Evolutionary conservation across 345 rosid species (phyloP), one percentile per base, ranked within the genome.

Genomic region (Corchorus olitorius): DNA sequence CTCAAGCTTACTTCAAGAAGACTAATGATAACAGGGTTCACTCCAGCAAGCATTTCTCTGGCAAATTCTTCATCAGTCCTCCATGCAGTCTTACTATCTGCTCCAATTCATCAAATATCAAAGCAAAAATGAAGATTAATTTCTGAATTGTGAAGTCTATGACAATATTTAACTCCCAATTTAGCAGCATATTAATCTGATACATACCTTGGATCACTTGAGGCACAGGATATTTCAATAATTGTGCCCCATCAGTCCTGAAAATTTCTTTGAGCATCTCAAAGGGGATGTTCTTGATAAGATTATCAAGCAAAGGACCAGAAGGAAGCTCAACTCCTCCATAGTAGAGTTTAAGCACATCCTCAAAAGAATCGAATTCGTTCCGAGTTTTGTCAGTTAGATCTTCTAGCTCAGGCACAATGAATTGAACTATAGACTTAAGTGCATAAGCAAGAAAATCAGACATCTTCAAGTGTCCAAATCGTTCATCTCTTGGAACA

Each of bases 21-120:
- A 65, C 88, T 78, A 71, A 93, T 90, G 22, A 81, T 72, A 59
- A 89, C 83, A 41, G 93, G 93, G 77, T 93, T 88, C 12, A 87
- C 74, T 0, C 96, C 98, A 61, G 97, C 94, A 27, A 92, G 83
- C 98, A 94, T 92, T 84, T 94, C 92, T 83, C 98, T 87, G 0
- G 86, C 89, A 17, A 94, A 94, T 27, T 94, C 98, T 52, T 84
- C 94, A 79, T 94, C 96, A 0, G 92, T 87, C 58, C 88, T 84
- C 96, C 98, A 90, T 0, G 92, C 94, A 46, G 88, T 73, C 61
- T 65, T 80, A 78, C 86, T 82, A 81, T 79, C 97, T 91, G 84
- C 75, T 50, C 64, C 8, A 70, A 58, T 3, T 22, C 20, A 65
- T 58, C 13, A 33, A 53, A 67, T 27, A 74, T 33, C 20, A 4